Percentiles rank a stretch among this genome's conserved stretches.
phyloP scores from a whole-genome alignment of 2,329 filamentous ascomycete species.

The Penicillium sclerotigenum region DNA sequence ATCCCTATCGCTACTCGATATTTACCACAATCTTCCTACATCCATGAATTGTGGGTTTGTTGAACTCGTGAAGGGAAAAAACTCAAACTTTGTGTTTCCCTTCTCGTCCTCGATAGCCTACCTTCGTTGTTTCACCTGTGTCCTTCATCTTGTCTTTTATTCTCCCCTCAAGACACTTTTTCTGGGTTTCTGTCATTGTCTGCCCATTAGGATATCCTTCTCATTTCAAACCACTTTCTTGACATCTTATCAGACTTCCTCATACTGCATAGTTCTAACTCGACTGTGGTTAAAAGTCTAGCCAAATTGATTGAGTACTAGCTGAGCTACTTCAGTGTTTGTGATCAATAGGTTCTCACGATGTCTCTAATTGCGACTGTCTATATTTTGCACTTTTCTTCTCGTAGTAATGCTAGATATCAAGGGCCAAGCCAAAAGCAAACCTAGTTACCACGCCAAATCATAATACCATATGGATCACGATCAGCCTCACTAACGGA shows the following conservation, averaged over 20 bases:
- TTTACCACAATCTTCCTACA: not conserved
- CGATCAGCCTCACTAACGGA: conserved; percentile 74
- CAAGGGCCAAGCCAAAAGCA: not conserved
- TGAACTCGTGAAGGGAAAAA: not conserved
- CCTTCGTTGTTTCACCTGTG: not conserved
- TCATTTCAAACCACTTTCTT: conserved; percentile 20
- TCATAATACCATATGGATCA: conserved; percentile 81
- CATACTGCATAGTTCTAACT: not conserved
- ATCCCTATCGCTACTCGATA: not conserved
- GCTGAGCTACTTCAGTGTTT: not conserved
- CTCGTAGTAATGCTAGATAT: not conserved
- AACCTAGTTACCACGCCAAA: conserved; percentile 23
- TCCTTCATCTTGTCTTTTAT: conserved; percentile 2
- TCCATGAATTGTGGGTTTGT: not conserved
- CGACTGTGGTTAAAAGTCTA: not conserved
- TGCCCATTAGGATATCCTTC: conserved; percentile 28
- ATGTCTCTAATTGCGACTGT: not conserved
- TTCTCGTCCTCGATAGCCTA: not conserved
- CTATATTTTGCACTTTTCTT: not conserved
- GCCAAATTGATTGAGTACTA: not conserved
- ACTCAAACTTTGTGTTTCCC: not conserved
- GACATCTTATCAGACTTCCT: conserved; percentile 6
- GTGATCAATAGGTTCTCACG: not conserved
- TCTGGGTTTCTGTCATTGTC: conserved; percentile 16
- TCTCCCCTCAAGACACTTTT: conserved; percentile 4